Evolutionary conservation across 306 rosid species (phyloP), one percentile per base, ranked within the genome.

Genomic region (Cyamopsis tetragonoloba): DNA sequence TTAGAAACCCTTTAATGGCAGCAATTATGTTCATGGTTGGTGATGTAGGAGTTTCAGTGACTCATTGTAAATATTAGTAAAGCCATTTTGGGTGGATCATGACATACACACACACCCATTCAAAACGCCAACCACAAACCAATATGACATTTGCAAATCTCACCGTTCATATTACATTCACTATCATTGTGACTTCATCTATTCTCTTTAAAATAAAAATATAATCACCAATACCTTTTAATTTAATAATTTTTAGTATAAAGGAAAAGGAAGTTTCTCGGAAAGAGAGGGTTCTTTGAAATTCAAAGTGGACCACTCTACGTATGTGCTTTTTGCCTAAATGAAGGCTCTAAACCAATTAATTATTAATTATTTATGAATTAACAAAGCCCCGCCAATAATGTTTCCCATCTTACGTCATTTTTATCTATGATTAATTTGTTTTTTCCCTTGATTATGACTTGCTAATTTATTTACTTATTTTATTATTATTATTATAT

Each of bases 101-200:
- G 83, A 82, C 81, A 60, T 28, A 69, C 70, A 60, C 35, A 69
- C 70, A 56, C 28, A 1, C 31, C 48, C 66, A 31, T 51, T 69
- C 17, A 62, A 31, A 49, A 67, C n/a, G 49, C 43, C 38, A 74
- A 48, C 58, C 47, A 61, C 37, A 39, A 47, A 75, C 47, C 22
- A 65, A 64, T 54, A 71, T 88, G 88, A 81, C 87, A 74, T 72
- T 26, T 46, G 46, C 85, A 81, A 48, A 66, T 81, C 59, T 43
- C 60, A 44, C n/a, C 44, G 48, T 75, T 77, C 73, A 70, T 41
- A 42, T n/a, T 73, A 35, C 35, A 38, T 66, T 80, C 77, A 76
- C 81, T 78, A 73, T 80, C 31, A 27, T 4, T 27, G 23, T 84
- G 75, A 87, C 73, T 74, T 81, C 75, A 77, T 62, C 71, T n/a